Base-by-base conservation (phyloP, 2,329 filamentous ascomycete genomes). In the Xylariaceae sp. region DNA sequence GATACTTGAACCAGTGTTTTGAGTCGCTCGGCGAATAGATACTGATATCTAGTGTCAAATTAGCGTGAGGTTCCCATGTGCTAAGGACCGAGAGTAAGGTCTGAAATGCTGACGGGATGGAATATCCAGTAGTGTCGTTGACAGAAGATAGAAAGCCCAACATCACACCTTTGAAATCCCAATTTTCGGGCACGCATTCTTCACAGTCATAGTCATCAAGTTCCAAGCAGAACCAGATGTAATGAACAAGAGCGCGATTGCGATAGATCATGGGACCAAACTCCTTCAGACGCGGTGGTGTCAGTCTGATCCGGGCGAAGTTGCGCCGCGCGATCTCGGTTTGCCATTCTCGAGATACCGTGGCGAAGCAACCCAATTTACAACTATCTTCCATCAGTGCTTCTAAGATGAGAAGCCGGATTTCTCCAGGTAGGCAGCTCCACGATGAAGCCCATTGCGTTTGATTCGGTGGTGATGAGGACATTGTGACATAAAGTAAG, bases 21-120 rank as follows among this genome's bases (percentile, higher is more conserved):
- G 51, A 54, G 38, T 68, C 66, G 43, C 64, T 67, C 8, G 59
- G 61, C 16, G 67, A 70, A 57, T 65, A 61, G 29, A 67, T 48
- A 47, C 63, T 67, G 23, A 68, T 63, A 55, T 69, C 67, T 32
- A 69, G 62, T 21, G 59, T 37, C 43, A 70, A 58, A 38, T 59
- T 53, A 41, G 61, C 49, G n/a, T 50, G 44, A 48, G 58, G 60
- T 47, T 65, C 58, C 63, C 61, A 67, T 50, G 36, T 25, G 55
- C 56, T 63, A 17, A 67, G 62, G 42, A 46, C 48, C 37, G 48
- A 53, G 40, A 68, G 62, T 23, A 68, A 44, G 42, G 48, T 52
- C 50, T 60, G 42, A 44, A 67, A 60, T 45, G 57, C 62, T 27
- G 55, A 48, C 32, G 47, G 44, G 37, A 66, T 63, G 20, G 60